phyloP scores from a whole-genome alignment of 2,329 filamentous ascomycete species.

The Phialocephala subalpina region DNA sequence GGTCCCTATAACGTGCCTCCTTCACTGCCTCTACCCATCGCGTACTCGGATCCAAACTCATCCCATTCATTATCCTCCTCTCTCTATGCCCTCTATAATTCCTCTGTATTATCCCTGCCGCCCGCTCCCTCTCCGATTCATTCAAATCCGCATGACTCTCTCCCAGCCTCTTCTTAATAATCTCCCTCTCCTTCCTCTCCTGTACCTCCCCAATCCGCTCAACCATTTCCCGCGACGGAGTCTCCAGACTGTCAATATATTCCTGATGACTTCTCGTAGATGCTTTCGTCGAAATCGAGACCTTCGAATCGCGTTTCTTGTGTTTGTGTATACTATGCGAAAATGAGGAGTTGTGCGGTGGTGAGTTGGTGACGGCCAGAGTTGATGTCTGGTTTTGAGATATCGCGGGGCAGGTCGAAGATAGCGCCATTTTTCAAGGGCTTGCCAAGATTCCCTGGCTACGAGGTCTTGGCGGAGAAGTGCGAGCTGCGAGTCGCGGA shows the following conservation, averaged over 20 bases:
- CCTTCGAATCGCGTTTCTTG: constrained; percentile 30
- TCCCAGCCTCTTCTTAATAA: constrained; percentile 33
- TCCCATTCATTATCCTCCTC: constrained; percentile 73
- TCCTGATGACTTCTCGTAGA: constrained; percentile 39
- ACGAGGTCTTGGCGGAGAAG: neutral
- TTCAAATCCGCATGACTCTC: constrained; percentile 14
- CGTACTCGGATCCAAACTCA: constrained; percentile 57
- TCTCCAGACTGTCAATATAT: constrained; percentile 41
- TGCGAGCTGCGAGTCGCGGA: neutral
- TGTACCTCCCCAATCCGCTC: constrained; percentile 59
- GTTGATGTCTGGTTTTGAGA: neutral
- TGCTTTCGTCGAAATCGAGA: constrained; percentile 33
- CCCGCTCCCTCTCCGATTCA: constrained; percentile 53
- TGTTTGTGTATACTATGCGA: neutral
- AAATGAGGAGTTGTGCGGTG: neutral
- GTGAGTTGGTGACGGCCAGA: neutral
- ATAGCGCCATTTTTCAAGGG: constrained; percentile 9
- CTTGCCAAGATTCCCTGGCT: neutral
- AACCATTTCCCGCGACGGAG: constrained; percentile 49
- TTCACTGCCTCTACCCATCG: constrained; percentile 54
- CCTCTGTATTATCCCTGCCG: constrained; percentile 69
- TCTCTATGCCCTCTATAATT: constrained; percentile 81
- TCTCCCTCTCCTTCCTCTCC: constrained; percentile 44
- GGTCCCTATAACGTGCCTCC: constrained; percentile 62
- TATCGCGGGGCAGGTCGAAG: neutral